Evolutionary conservation across 1,139 yeast species (phyloP), one percentile per base, ranked within the genome.

Genomic region (Debaryomyces sp.): DNA sequence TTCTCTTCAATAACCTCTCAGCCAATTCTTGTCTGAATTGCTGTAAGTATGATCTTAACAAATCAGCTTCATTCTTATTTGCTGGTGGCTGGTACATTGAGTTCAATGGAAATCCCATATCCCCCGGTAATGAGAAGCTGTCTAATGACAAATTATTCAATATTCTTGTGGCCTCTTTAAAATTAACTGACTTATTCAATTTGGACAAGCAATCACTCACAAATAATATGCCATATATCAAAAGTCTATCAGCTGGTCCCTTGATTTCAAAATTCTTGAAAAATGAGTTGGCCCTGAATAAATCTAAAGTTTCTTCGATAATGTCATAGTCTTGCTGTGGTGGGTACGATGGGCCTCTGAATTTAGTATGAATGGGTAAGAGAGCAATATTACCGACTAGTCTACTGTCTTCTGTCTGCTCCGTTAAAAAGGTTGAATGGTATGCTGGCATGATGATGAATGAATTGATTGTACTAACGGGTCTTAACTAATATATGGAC

Each of bases 11-110:
- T 63, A 94, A 80, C 55, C 99, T 79, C 56, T 82, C 80, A 21
- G 96, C 90, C 66, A 92, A 77, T 66, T 94, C 98, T 70, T 94
- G 99, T 71, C 99, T 85, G 71, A 95, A 91, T 66, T 94, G 99
- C 56, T 85, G 85, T 57, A 94, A 77, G 66, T 94, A 94, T 27
- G 82, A 77, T 59, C 95, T 81, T 65, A 95, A 79, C 49, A 90
- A 73, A 48, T 92, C 96, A 45, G 85, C 85, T 53, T 91, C 97
- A 50, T 78, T 77, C 57, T 85, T 84, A 60, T 85, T 89, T 36
- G 77, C 71, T 13, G 97, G 95, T 5, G 96, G 81, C 48, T 80
- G 78, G 65, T 91, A 94, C 49, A 94, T 78, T 1, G 91, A 79
- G 68, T 92, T 92, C 67, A 94, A 76, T 10, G 98, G 97, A 75